Base-by-base conservation (phyloP, 1,284 basidiomycete species). In the Ceratobasidium sp. region DNA sequence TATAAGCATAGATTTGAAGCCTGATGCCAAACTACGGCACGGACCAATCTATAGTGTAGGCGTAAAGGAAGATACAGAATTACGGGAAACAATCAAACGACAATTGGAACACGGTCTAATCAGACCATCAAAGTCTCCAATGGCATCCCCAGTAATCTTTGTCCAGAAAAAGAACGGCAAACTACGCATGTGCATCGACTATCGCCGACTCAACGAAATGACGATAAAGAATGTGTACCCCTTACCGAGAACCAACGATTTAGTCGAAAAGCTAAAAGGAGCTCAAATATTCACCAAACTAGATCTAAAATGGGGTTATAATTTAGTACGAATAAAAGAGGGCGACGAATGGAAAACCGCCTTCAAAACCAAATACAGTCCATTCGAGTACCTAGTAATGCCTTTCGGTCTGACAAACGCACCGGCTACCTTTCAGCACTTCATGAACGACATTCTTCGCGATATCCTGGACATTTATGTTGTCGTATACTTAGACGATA, bases 241-340 rank as follows among this genome's bases (percentile, higher is more conserved):
- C 35, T 23, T 2, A 33, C 1, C 35, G 10, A 17, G 31, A 23
- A 33, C 56, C 28, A 60, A 4, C 17, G 10, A 35, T 17, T 51
- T 79, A 31, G 17, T 37, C 5, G 53, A 64, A 42, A 35, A 54
- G 23, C 37, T 73, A 28, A 17, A 23, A 49, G 49, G n/a, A 15
- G 65, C 51, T 15, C 20, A 49, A 20, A 49, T 49, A 49, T 49
- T 49, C 45, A 49, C 45, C 7, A 49, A 49, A 31, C 7, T 79
- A 17, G 67, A 79, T 17, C 37, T 63, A 7, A 66, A 66, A n/a
- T 63, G 76, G 23, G 15, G 13, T 2, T 56, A 61, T 26, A 61
- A 68, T 1, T 77, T 76, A 33, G 86, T 86, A 74, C 79, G 39
- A 13, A 82, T 0, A 78, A 75, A 20, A 85, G 75, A 77, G 54